Conservation (phyloP, 108 stramenopile species). For the Stephanodiscus minutulus region DNA sequence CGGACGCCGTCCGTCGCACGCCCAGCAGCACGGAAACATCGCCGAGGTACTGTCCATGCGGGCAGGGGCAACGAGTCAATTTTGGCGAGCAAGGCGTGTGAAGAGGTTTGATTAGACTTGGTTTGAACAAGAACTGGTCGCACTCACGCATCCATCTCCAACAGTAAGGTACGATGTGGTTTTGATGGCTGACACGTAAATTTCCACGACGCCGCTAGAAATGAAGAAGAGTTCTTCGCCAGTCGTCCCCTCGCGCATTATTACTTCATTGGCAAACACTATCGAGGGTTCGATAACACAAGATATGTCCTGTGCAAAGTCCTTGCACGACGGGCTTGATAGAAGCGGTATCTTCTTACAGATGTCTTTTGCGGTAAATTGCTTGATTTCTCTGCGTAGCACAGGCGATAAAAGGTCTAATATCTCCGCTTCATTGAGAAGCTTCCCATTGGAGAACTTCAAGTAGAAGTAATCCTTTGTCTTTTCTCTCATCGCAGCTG, state of each 20-base stretch:
- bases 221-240: constrained; percentile 73
- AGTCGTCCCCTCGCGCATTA: constrained; percentile 56
- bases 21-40: constrained; percentile 55
- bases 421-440: constrained; percentile 61
- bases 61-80: neutral
- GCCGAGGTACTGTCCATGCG: constrained; percentile 49
- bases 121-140: neutral
- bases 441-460: constrained; percentile 63
- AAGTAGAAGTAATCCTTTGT: constrained; percentile 68
- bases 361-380: constrained; percentile 56
- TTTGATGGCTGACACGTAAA: constrained; percentile 31
- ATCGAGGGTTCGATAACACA: constrained; percentile 55
- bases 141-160: constrained; percentile 64
- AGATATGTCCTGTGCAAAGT: constrained; percentile 56
- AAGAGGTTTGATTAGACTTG: neutral
- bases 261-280: constrained; percentile 59
- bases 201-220: constrained; percentile 57
- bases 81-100: neutral
- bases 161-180: constrained; percentile 47
- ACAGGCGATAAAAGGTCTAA: constrained; percentile 56
- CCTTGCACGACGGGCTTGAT: constrained; percentile 24
- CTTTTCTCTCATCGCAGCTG: constrained; percentile 57
- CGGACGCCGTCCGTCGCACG: constrained; percentile 54
- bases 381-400: constrained; percentile 59
- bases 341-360: constrained; percentile 63